Base-by-base conservation (phyloP, 768 basidiomycete genomes). In the Trametes villosa region DNA sequence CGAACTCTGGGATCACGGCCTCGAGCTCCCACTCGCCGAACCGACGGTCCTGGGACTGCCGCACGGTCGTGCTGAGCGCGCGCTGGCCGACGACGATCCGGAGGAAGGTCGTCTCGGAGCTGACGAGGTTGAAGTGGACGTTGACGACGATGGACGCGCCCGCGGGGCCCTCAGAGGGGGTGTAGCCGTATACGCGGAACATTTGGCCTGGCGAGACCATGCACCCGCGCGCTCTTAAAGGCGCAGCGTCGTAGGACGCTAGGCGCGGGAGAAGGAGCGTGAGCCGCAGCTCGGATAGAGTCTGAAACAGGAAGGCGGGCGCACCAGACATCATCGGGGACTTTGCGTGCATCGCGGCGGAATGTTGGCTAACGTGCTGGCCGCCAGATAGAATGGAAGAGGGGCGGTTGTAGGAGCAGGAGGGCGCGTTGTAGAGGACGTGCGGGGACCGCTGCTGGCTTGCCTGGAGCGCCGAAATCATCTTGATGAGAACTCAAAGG, bases 51-150 rank as follows among this genome's bases (percentile, higher is more conserved):
- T 77, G 76, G 0, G 87, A 68, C 65, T 83, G 80, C 44, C 78
- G 78, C 29, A 94, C 88, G 13, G 81, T 81, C 0, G 92, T 94
- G 33, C 78, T 78, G 26, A 94, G 80, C 3, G 91, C 83, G 63
- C 82, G 85, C 60, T 78, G 72, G 30, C 88, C 92, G 64, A 94
- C 79, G 66, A 93, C 85, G 64, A 94, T 84, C 52, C 92, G 85
- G 24, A 93, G 83, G 60, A 81, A 86, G 36, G 89, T 80, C 56
- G 73, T 72, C 55, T 84, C 82, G 11, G 81, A 77, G 30, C 74
- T 74, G 15, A 77, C 49, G 62, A 78, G 79, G 65, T 77, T 77
- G 72, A 89, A 87, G 65, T 84, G 81, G 56, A 87, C 82, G 65
- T 82, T 79, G 64, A 89, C 85, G 34, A 83, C 79, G 69, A 94